Percentiles rank a stretch among this genome's conserved stretches.
phyloP scores from a whole-genome alignment of 768 basidiomycete genomes.

The Lyophyllum semitale region DNA sequence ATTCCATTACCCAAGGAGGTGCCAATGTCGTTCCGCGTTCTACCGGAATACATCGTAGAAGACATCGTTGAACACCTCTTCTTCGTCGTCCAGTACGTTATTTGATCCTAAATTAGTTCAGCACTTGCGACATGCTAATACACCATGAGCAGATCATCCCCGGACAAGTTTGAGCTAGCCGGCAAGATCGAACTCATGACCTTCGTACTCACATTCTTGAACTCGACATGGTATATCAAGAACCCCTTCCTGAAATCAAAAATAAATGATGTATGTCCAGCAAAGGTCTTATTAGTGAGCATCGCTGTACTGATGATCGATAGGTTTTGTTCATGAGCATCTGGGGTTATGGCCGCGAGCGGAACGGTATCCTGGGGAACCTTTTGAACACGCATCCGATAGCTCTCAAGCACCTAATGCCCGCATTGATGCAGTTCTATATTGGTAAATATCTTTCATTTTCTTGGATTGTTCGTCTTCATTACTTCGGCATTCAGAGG shows the following conservation, averaged over 20 bases:
- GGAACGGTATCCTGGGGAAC: constrained; percentile 75
- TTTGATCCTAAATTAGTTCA: neutral
- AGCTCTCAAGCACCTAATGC: constrained; percentile 87
- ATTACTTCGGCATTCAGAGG: constrained; percentile 55
- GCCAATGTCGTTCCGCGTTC: constrained; percentile 79
- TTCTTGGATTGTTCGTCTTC: neutral
- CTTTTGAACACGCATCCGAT: constrained; percentile 83
- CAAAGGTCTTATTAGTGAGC: neutral
- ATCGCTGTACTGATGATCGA: constrained; percentile 1
- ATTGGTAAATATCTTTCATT: constrained; percentile 59
- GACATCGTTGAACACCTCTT: constrained; percentile 90
- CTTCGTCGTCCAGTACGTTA: constrained; percentile 76
- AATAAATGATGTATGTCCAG: constrained; percentile 79
- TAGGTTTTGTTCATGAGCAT: constrained; percentile 78
- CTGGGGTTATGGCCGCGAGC: constrained; percentile 65
- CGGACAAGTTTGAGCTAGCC: constrained; percentile 79
- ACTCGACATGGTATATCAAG: constrained; percentile 97
- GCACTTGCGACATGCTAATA: constrained; percentile 22
- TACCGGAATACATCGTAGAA: constrained; percentile 94
- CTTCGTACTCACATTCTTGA: constrained; percentile 89
- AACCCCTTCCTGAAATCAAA: constrained; percentile 98
- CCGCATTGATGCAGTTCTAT: constrained; percentile 91
- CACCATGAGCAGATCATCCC: constrained; percentile 44
- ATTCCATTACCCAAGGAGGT: constrained; percentile 86
- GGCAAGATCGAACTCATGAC: constrained; percentile 87